Evolutionary conservation across 257 asterid genomes (phyloP).

Genomic region (Anisodus acutangulus): DNA sequence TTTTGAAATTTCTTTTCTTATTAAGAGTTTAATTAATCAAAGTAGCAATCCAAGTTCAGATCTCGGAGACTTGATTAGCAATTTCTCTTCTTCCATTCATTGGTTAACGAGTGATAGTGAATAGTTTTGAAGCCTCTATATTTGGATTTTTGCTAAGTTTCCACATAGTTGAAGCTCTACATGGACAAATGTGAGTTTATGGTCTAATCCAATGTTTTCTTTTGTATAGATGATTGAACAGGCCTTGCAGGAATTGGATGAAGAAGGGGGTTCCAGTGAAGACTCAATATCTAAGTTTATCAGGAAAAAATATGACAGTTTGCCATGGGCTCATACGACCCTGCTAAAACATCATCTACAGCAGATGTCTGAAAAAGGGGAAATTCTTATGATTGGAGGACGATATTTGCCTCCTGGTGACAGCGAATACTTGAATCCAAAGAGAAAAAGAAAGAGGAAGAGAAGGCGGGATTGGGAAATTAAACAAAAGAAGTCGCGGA

Average conservation of each 20-base stretch:
- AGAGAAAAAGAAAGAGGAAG: slow-evolving; percentile 38
- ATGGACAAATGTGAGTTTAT: not conserved
- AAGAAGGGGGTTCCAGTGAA: slow-evolving; percentile 49
- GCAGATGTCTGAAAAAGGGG: slow-evolving; percentile 47
- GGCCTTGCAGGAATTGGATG: slow-evolving; percentile 55
- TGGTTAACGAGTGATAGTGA: not conserved
- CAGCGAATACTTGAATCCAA: slow-evolving; percentile 5
- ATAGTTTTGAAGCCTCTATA: not conserved
- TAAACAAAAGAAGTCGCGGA: slow-evolving; percentile 31
- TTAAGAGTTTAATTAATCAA: not conserved
- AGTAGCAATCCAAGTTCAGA: not conserved
- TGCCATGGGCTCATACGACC: slow-evolving; percentile 60
- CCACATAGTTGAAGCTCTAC: too few relatives aligned
- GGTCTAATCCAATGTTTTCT: slow-evolving; percentile 17
- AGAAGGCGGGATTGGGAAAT: slow-evolving; percentile 42
- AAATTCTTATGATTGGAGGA: slow-evolving; percentile 37
- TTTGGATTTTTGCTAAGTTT: not conserved
- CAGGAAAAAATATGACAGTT: slow-evolving; percentile 38
- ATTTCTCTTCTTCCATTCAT: slow-evolving; percentile 6
- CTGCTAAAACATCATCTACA: slow-evolving; percentile 53
- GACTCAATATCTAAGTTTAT: slow-evolving; percentile 58
- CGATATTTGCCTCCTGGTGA: slow-evolving; percentile 42
- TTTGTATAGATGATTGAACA: slow-evolving; percentile 59
- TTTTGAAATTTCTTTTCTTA: not conserved
- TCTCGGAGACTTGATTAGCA: not conserved